These are phyloP conservation scores for Eimeria sp. DNA, from an alignment of 169 alveolate genomes.

Conservation along the genomic window DNA sequence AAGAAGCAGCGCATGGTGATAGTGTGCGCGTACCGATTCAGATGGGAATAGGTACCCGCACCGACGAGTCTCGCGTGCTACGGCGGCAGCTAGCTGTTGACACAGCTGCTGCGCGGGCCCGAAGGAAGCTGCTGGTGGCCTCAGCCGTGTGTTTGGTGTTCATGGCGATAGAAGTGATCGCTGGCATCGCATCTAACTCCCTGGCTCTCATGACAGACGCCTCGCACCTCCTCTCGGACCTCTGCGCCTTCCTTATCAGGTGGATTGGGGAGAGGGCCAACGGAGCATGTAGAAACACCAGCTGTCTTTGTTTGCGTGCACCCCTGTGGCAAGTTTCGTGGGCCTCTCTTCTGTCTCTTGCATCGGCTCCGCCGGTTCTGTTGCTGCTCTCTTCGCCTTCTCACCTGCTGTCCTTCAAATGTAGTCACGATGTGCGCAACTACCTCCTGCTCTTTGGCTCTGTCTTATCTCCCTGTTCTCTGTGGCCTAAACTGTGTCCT, in stretches of 20 bases:
- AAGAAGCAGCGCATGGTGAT: slow-evolving; percentile 33
- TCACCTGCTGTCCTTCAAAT: not conserved
- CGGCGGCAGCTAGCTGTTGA: slow-evolving; percentile 66
- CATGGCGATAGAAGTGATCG: slow-evolving; percentile 92
- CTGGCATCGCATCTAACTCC: slow-evolving; percentile 93
- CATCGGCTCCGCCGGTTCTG: not conserved
- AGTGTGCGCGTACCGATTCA: not conserved
- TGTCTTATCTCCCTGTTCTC: not conserved
- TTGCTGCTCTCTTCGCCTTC: not conserved
- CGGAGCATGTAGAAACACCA: not conserved
- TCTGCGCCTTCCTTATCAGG: slow-evolving; percentile 94
- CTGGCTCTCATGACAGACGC: slow-evolving; percentile 97
- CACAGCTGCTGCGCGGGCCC: slow-evolving; percentile 79
- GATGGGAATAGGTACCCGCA: not conserved
- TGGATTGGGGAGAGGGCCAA: slow-evolving; percentile 2
- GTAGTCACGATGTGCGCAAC: not conserved
- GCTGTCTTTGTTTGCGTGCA: not conserved
- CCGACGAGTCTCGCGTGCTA: slow-evolving; percentile 33
- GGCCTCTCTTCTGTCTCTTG: not conserved
- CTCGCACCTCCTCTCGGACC: slow-evolving; percentile 97
- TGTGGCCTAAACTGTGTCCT: not conserved
- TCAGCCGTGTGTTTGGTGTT: slow-evolving; percentile 85
- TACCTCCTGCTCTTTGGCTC: not conserved
- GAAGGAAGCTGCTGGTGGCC: slow-evolving; percentile 77
- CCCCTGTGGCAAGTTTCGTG: not conserved